Evolutionary conservation across 129 eudicot genomes (phyloP).

Genomic region (Chrysanthemum lavandulifolium): DNA sequence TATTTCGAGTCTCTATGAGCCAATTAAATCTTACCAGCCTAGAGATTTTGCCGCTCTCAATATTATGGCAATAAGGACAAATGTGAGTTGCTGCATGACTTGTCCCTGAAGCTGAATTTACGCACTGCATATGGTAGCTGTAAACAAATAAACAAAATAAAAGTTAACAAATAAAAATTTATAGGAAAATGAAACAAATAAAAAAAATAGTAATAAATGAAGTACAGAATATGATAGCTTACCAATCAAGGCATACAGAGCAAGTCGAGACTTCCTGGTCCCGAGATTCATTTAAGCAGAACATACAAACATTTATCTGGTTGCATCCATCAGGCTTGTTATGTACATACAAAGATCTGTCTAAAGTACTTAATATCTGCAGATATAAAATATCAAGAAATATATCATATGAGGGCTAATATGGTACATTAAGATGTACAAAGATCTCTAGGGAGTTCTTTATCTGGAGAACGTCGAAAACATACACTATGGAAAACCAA

Average conservation of each 20-base stretch:
- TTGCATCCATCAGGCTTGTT: constrained; percentile 33
- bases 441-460: background rate
- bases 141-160: background rate
- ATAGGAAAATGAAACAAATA: background rate
- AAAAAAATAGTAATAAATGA: background rate
- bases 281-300: constrained; percentile 45
- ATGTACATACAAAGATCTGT: constrained; percentile 58
- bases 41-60: constrained; percentile 56
- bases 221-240: constrained; percentile 27
- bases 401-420: constrained; percentile 7
- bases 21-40: constrained; percentile 52
- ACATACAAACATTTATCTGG: constrained; percentile 40
- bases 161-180: constrained; percentile 1
- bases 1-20: background rate
- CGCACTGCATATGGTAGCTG: constrained; percentile 77
- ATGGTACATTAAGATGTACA: constrained; percentile 11
- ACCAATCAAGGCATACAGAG: constrained; percentile 80
- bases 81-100: constrained; percentile 25
- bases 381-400: constrained; percentile 9
- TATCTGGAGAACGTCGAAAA: background rate
- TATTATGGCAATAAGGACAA: constrained; percentile 66
- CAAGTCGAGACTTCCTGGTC: constrained; percentile 66
- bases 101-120: constrained; percentile 37
- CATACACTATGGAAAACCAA: background rate
- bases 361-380: constrained; percentile 59